Conservation (phyloP, 441 rosid genomes). For the Brassica hybrid region DNA sequence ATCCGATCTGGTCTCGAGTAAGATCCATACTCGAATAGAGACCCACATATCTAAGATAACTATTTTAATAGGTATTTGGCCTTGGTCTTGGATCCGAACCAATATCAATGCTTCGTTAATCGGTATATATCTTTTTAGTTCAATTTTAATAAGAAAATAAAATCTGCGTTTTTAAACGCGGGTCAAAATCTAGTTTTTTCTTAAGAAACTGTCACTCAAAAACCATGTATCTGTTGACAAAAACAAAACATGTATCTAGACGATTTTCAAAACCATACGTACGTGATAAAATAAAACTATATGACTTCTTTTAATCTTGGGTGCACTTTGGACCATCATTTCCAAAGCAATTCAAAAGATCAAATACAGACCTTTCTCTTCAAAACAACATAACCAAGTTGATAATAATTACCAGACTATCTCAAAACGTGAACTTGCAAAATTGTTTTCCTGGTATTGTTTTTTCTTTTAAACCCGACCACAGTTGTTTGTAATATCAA, state of each 20-base stretch:
- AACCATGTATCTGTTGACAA: not conserved
- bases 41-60: too few species aligned
- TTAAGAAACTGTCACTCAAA: not conserved
- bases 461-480: not conserved
- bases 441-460: not conserved
- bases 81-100: too few species aligned
- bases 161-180: too few species aligned
- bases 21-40: too few species aligned
- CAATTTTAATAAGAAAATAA: too few species aligned
- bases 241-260: not conserved
- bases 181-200: too few species aligned
- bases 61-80: too few species aligned
- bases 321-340: not conserved
- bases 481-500: not conserved
- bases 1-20: too few species aligned
- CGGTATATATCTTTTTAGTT: too few species aligned
- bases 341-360: constrained; percentile 1
- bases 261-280: not conserved
- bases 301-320: not conserved
- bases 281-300: not conserved
- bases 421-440: not conserved
- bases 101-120: too few species aligned
- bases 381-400: not conserved
- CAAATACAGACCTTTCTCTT: not conserved
- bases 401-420: not conserved